Evolutionary conservation across 2,329 filamentous ascomycete genomes (phyloP), one percentile per base, ranked within the genome.

Genomic region (Colletotrichum sp.): DNA sequence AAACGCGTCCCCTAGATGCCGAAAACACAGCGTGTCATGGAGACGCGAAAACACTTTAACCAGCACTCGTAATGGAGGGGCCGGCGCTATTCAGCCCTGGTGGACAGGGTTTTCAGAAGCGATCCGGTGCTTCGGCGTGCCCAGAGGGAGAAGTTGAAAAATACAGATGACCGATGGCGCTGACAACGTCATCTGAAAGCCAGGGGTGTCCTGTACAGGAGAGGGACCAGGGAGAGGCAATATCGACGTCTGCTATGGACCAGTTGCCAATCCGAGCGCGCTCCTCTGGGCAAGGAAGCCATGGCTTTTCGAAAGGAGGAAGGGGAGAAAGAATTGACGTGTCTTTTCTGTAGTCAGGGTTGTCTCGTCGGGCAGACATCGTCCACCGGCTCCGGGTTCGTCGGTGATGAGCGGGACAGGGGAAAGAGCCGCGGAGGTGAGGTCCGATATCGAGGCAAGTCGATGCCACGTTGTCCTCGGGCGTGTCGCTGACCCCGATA

Each of bases 211-310:
- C 72, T 62, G 32, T 67, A 43, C 24, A 66, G 30, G n/a, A 30
- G 28, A 16, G 28, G n/a, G 18, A n/a, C 30, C 30, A 71, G 70
- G 65, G 56, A 69, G 64, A n/a, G 60, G 43, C 43, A 65, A 60
- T 36, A 26, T 72, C 43, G 38, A 72, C 38, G 12, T 72, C 43
- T 13, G 64, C 26, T 32, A 55, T 65, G 61, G 73, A 24, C 56
- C 58, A 58, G 36, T 34, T 36, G 34, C 34, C 56, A 18, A 43
- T 48, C 36, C 18, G 30, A 38, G 58, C 21, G 56, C 28, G 15
- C 3, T 62, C 8, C n/a, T 32, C 43, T 30, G 62, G 26, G 62
- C 70, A 72, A 75, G 73, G 69, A 60, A 75, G 30, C 62, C 73
- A 72, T 75, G 69, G 8, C 69, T 36, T 64, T 21, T 56, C 32